Conservation (phyloP, 768 basidiomycete species). For the Kwoniella sp. region DNA sequence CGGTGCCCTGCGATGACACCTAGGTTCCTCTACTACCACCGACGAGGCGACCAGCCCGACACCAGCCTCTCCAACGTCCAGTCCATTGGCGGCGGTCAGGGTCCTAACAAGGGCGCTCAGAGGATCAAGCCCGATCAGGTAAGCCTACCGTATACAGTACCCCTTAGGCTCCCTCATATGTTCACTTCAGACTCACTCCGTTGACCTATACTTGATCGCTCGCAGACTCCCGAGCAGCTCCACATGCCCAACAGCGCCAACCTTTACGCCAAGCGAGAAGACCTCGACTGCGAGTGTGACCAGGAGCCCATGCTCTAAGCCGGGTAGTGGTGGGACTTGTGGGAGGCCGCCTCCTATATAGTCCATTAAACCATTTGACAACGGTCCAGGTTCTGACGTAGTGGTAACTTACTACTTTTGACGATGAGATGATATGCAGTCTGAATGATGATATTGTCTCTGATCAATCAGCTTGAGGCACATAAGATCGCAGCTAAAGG, state of each 20-base stretch:
- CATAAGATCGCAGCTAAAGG: no score
- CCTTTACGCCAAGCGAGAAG: slow-evolving; percentile 21
- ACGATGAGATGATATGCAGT: slow-evolving; percentile 10
- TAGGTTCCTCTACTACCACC: slow-evolving; percentile 19
- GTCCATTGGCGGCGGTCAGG: slow-evolving; percentile 12
- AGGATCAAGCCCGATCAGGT: slow-evolving; percentile 17
- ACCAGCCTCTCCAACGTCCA: slow-evolving; percentile 7
- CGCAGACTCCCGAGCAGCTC: slow-evolving; percentile 20
- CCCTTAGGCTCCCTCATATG: neutral
- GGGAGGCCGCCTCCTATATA: slow-evolving; percentile 8
- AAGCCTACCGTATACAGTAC: neutral
- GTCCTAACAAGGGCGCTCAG: slow-evolving; percentile 3
- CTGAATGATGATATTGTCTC: no score
- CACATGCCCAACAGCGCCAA: slow-evolving; percentile 21
- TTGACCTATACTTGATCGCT: neutral
- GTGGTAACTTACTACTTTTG: neutral
- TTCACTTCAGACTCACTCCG: neutral
- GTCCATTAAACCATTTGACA: slow-evolving; percentile 11
- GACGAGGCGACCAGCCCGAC: slow-evolving; percentile 13
- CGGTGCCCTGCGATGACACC: neutral
- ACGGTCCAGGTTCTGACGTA: neutral
- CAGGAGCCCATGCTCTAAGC: slow-evolving; percentile 11
- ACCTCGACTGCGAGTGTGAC: slow-evolving; percentile 16
- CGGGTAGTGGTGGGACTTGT: slow-evolving; percentile 2
- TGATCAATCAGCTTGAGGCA: no score